These are phyloP conservation scores for Colletotrichum trifolii DNA, from an alignment of 2,329 filamentous ascomycete genomes.

Conservation along the genomic window DNA sequence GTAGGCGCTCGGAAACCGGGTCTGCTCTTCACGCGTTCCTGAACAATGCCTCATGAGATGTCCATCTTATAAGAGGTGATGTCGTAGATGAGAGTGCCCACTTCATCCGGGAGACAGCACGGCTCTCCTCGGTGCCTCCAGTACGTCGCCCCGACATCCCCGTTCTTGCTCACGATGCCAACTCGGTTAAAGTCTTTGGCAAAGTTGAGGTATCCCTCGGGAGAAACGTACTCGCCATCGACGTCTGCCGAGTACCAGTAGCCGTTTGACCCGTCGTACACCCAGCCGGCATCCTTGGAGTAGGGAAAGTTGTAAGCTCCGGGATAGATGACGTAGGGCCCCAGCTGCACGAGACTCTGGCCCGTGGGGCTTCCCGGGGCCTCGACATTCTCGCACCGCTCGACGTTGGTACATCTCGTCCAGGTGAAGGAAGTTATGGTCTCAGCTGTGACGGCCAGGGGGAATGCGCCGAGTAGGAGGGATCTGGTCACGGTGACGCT, in stretches of 20 bases:
- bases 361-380: not conserved
- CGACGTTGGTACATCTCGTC: conserved; percentile 20
- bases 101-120: conserved; percentile 25
- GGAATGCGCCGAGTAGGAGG: not conserved
- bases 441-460: not conserved
- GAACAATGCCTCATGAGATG: too few relatives aligned
- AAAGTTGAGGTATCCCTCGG: conserved; percentile 15
- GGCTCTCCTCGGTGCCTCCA: conserved; percentile 14
- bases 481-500: too few relatives aligned
- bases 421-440: not conserved
- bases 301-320: not conserved
- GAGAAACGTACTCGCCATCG: conserved; percentile 16
- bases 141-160: conserved; percentile 16
- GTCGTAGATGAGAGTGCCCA: too few relatives aligned
- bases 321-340: not conserved
- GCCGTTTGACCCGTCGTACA: conserved; percentile 4
- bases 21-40: too few relatives aligned
- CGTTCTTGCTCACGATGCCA: conserved; percentile 17
- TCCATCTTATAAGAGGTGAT: too few relatives aligned
- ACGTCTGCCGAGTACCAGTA: conserved; percentile 27
- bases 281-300: not conserved
- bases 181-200: conserved; percentile 3
- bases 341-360: not conserved
- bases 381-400: not conserved
- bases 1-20: too few relatives aligned